Conservation (phyloP, 2,329 filamentous ascomycete species). For the Botrytis byssoidea region DNA sequence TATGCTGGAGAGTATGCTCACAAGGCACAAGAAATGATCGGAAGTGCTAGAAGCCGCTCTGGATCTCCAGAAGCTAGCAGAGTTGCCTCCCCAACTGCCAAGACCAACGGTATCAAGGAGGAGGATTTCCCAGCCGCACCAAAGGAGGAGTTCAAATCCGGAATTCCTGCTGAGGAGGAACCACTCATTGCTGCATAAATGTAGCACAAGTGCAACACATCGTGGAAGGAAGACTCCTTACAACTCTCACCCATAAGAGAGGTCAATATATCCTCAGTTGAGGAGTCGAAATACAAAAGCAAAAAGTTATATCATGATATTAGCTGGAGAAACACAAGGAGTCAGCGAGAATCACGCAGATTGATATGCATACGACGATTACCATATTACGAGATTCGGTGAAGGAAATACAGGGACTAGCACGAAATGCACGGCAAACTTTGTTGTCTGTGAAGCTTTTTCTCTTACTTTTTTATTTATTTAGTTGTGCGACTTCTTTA, state of each 20-base stretch:
- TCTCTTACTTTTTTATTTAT: constrained; percentile 1
- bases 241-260: constrained; percentile 13
- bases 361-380: constrained; percentile 2
- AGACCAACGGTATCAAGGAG: constrained; percentile 26
- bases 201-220: not conserved
- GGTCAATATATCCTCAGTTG: constrained; percentile 5
- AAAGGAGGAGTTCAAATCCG: constrained; percentile 37
- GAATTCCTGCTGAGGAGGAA: constrained; percentile 28
- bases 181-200: constrained; percentile 35
- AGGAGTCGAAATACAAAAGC: not conserved
- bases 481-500: not conserved
- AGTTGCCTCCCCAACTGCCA: constrained; percentile 28
- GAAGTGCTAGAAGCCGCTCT: constrained; percentile 38
- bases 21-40: constrained; percentile 65
- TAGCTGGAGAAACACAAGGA: constrained; percentile 8
- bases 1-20: constrained; percentile 66
- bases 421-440: not conserved
- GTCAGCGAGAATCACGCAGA: not conserved
- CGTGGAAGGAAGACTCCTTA: not conserved
- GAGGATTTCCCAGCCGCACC: constrained; percentile 38
- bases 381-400: not conserved
- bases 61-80: constrained; percentile 31
- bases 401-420: constrained; percentile 5
- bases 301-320: not conserved
- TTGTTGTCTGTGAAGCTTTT: constrained; percentile 12